Base-by-base conservation (phyloP, 495 filamentous ascomycete species). In the Talaromyces wortmannii region DNA sequence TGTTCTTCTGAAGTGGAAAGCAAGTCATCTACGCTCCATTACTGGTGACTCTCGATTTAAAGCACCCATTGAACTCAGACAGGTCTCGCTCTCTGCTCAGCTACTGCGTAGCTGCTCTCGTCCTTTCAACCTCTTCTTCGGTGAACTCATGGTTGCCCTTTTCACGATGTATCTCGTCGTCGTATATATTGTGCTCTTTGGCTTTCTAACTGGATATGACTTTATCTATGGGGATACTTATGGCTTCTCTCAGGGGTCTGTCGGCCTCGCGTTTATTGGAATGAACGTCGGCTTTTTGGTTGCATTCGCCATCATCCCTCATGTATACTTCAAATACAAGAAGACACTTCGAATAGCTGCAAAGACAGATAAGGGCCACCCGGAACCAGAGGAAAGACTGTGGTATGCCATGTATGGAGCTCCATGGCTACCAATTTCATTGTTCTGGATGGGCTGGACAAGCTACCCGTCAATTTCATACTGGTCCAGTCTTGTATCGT, bases 371-470 rank as follows among this genome's bases (percentile, higher is more conserved):
- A 46, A 46, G 6, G 44, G 44, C 3, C 83, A 63, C 13, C 61
- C 78, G 36, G 67, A 75, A 23, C 82, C 83, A 0, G 83, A 86
- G 53, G 73, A 77, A 50, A 71, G 81, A 8, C 64, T 86, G 0
- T 83, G 76, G 75, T 76, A 72, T 46, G 75, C 69, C 15, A 84
- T 87, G 68, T 65, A 82, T 4, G 79, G 74, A 0, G 78, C 75
- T 0, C 72, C 78, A 0, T 67, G 76, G 0, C 67, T 87, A 2
- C 82, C 83, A 0, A 69, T 82, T 45, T 65, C 66, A 16, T 60
- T 86, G 7, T 85, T 86, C 64, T 86, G 83, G 82, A 78, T 86
- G 70, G 83, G 74, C 0, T 83, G 82, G 82, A 78, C 75, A 1
- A 68, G 67, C 56, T 71, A 79, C 52, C 54, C 66, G 0, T 52